Percentiles rank a stretch among this genome's conserved stretches.
phyloP scores from a whole-genome alignment of 768 basidiomycete species.

The Russula griseocarnosa region DNA sequence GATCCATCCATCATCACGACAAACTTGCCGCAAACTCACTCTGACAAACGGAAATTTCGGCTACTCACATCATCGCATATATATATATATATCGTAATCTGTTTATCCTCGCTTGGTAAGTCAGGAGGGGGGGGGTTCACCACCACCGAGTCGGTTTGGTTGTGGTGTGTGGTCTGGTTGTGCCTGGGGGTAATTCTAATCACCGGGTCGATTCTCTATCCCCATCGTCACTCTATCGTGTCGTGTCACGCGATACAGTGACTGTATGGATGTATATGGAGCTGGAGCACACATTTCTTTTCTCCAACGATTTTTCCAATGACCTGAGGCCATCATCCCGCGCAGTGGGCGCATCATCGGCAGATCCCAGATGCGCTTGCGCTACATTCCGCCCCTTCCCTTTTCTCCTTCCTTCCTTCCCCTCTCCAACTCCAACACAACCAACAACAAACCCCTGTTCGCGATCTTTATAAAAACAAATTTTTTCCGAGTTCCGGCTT shows the following conservation, averaged over 20 bases:
- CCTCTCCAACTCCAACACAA: too few species aligned
- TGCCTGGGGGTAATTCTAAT: not conserved
- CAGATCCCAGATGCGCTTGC: not conserved
- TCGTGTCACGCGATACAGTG: not conserved
- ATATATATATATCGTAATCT: not conserved
- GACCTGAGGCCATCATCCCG: not conserved
- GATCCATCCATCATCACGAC: not conserved
- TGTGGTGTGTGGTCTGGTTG: too few species aligned
- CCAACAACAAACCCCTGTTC: too few species aligned
- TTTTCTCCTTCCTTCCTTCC: too few species aligned
- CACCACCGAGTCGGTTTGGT: too few species aligned
- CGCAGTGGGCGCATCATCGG: not conserved
- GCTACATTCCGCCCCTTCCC: too few species aligned
- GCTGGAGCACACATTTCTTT: not conserved
- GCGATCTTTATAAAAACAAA: too few species aligned
- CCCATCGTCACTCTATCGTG: not conserved
- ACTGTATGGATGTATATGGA: not conserved
- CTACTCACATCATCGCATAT: not conserved
- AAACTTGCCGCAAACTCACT: not conserved
- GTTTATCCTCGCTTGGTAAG: not conserved
- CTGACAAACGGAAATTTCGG: not conserved
- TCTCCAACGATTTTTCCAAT: not conserved
- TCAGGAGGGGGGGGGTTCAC: too few species aligned
- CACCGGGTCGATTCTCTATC: not conserved
- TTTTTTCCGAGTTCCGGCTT: too few species aligned